Percentiles rank a stretch among this genome's conserved stretches.
Evolutionary conservation across 2,329 filamentous ascomycete genomes (phyloP).

Genomic region (Microsporum audouinii): DNA sequence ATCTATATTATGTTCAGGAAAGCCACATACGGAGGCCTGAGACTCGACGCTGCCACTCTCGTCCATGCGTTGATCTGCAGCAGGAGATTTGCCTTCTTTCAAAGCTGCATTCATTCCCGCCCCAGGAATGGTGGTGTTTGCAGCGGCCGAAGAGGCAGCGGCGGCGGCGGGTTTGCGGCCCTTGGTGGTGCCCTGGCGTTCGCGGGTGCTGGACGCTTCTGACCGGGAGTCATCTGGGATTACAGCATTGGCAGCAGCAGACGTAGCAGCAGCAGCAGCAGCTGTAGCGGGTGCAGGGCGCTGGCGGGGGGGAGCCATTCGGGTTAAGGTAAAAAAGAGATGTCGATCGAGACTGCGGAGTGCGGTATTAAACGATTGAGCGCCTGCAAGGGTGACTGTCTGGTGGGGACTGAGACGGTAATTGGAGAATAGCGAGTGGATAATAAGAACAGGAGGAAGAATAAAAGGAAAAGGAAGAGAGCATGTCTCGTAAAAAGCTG

Average conservation of each 20-base stretch:
- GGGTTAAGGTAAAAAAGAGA: neutral
- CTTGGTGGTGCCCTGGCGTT: constrained; percentile 25
- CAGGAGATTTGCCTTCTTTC: neutral
- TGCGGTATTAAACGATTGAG: neutral
- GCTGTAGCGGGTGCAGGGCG: constrained; percentile 21
- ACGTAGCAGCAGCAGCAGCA: neutral
- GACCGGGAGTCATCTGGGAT: constrained; percentile 37
- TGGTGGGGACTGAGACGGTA: neutral
- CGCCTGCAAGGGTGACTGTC: neutral
- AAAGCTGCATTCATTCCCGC: neutral
- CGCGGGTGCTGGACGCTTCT: constrained; percentile 37
- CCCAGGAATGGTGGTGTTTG: constrained; percentile 2
- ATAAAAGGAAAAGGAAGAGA: neutral
- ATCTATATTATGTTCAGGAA: neutral
- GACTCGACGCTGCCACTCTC: neutral
- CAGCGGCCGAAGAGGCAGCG: constrained; percentile 22
- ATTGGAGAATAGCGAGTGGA: neutral
- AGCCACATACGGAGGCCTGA: neutral
- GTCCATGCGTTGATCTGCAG: neutral
- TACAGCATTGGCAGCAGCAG: constrained; percentile 3
- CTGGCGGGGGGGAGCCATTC: constrained; percentile 29
- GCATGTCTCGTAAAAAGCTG: neutral
- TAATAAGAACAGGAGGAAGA: neutral
- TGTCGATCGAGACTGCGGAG: neutral
- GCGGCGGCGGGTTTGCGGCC: constrained; percentile 22